Evolutionary conservation across 495 filamentous ascomycete species (phyloP).

Genomic region (Penicillium pancosmium): DNA sequence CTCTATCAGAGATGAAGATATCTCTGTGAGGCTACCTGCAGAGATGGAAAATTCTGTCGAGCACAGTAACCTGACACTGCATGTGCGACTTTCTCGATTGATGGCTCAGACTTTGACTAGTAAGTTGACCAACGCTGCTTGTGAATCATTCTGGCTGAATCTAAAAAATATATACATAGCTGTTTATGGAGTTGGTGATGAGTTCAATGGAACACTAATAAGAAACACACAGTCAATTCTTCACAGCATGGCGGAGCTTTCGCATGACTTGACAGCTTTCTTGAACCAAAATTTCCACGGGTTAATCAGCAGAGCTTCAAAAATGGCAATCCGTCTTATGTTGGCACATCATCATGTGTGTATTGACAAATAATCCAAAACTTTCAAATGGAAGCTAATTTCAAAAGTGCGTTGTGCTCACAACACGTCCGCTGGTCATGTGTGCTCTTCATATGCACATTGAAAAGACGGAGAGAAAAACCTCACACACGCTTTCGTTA

Average conservation of each 20-base stretch:
- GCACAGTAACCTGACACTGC: slow-evolving; percentile 32
- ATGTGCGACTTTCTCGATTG: slow-evolving; percentile 32
- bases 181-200: slow-evolving; percentile 34
- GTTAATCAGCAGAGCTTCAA: slow-evolving; percentile 31
- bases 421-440: slow-evolving; percentile 37
- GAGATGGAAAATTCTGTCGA: slow-evolving; percentile 30
- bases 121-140: slow-evolving; percentile 7
- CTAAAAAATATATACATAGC: slow-evolving; percentile 17
- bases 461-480: slow-evolving; percentile 25
- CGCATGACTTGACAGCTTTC: slow-evolving; percentile 30
- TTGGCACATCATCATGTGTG: slow-evolving; percentile 37
- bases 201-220: slow-evolving; percentile 29
- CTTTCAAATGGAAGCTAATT: slow-evolving; percentile 1
- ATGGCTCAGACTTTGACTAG: slow-evolving; percentile 35
- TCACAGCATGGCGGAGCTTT: slow-evolving; percentile 31
- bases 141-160: not conserved
- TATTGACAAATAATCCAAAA: not conserved
- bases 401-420: slow-evolving; percentile 33
- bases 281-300: slow-evolving; percentile 34
- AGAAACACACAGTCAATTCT: slow-evolving; percentile 34
- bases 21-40: slow-evolving; percentile 36
- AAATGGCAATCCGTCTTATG: slow-evolving; percentile 36
- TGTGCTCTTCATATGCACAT: slow-evolving; percentile 37
- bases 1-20: slow-evolving; percentile 42
- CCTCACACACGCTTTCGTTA: slow-evolving; percentile 24